These are phyloP conservation scores for Phytophthora syringae DNA, from an alignment of 352 stramenopile species.

Conservation along the genomic window DNA sequence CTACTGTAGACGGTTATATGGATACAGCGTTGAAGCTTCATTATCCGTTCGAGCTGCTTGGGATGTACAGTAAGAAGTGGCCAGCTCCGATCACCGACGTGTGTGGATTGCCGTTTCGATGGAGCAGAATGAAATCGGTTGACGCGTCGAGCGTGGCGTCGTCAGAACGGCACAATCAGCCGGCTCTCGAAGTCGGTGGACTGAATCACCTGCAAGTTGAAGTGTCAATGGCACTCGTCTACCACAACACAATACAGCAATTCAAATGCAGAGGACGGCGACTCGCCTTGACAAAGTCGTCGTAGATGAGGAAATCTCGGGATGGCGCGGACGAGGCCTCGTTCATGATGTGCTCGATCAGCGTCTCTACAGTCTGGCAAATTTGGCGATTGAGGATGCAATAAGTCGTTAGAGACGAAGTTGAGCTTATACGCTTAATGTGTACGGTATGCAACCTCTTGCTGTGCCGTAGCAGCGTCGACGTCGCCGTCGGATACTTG, in stretches of 20 bases:
- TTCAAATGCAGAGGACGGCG: background rate
- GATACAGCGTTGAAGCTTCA: too few species aligned
- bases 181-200: slow-evolving; percentile 69
- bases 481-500: slow-evolving; percentile 34
- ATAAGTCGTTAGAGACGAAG: background rate
- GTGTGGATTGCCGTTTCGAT: slow-evolving; percentile 23
- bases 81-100: too few species aligned
- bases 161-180: slow-evolving; percentile 63
- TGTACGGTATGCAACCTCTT: slow-evolving; percentile 34
- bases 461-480: slow-evolving; percentile 26
- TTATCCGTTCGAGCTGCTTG: too few species aligned
- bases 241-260: background rate
- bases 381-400: background rate
- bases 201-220: slow-evolving; percentile 51
- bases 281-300: slow-evolving; percentile 67
- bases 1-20: too few species aligned
- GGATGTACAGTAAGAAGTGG: background rate
- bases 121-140: slow-evolving; percentile 11
- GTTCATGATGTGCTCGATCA: slow-evolving; percentile 56
- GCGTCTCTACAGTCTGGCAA: slow-evolving; percentile 44
- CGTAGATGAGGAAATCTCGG: slow-evolving; percentile 54
- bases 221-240: slow-evolving; percentile 15
- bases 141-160: slow-evolving; percentile 18
- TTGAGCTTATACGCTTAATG: background rate
- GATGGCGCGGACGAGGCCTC: slow-evolving; percentile 58